These are phyloP conservation scores for Luvunga scandens DNA, from an alignment of 345 rosid genomes.

Conservation along the genomic window DNA sequence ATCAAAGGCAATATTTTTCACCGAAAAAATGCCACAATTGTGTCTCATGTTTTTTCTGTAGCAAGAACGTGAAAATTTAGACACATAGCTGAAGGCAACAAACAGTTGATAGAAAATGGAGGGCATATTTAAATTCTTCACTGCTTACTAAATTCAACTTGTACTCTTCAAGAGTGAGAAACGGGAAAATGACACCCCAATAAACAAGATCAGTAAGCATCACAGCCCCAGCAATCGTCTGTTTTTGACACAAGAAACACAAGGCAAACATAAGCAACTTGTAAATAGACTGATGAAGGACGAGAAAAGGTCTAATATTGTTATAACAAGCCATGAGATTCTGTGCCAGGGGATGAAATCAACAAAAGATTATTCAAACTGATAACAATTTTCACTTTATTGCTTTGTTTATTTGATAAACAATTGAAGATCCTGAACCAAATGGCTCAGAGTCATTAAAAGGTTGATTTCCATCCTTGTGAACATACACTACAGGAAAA, in stretches of 20 bases:
- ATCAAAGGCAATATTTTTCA: background rate
- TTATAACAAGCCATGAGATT: background rate
- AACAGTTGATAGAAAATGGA: background rate
- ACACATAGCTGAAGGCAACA: background rate
- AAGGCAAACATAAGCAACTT: background rate
- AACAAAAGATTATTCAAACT: background rate
- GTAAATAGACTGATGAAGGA: background rate
- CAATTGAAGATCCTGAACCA: background rate
- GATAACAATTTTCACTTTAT: background rate
- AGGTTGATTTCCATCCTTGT: background rate
- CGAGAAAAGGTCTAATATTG: slow-evolving; percentile 6
- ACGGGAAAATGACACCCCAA: slow-evolving; percentile 68
- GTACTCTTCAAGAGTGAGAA: slow-evolving; percentile 50
- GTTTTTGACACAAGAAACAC: slow-evolving; percentile 19
- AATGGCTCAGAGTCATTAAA: background rate
- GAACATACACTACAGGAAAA: background rate
- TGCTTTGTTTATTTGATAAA: background rate
- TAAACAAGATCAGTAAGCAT: slow-evolving; percentile 61
- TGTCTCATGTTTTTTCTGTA: background rate
- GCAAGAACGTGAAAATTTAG: background rate
- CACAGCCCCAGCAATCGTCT: slow-evolving; percentile 63
- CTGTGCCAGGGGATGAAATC: background rate
- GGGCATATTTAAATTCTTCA: background rate
- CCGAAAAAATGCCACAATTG: background rate
- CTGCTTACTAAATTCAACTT: slow-evolving; percentile 51